Evolutionary conservation across 805 yeast genomes (phyloP).

Genomic region (Candida arabinofermentans): DNA sequence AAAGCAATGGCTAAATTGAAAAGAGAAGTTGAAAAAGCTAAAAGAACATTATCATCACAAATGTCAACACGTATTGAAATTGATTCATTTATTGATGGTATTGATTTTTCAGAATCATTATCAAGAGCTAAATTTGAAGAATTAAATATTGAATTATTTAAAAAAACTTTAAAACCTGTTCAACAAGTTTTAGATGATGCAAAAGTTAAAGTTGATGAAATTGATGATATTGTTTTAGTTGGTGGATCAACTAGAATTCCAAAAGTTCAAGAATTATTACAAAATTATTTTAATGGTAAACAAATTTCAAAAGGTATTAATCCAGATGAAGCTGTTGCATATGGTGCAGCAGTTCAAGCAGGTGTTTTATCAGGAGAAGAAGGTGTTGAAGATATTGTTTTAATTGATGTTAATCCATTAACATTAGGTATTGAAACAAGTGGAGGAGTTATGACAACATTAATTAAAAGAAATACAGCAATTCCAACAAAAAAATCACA

Average conservation of each 20-base stretch:
- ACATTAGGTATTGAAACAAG: slow-evolving; percentile 96
- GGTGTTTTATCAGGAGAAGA: slow-evolving; percentile 96
- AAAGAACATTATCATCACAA: slow-evolving; percentile 92
- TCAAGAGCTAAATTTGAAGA: slow-evolving; percentile 99
- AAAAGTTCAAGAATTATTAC: slow-evolving; percentile 91
- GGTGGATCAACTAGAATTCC: slow-evolving; percentile 99
- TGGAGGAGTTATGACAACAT: slow-evolving; percentile 96
- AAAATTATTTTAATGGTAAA: slow-evolving; percentile 88
- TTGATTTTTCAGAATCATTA: slow-evolving; percentile 91
- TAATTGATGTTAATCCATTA: slow-evolving; percentile 90
- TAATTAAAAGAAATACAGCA: slow-evolving; percentile 91
- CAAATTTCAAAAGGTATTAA: slow-evolving; percentile 96
- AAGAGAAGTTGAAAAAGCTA: slow-evolving; percentile 98
- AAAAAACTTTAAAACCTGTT: slow-evolving; percentile 92
- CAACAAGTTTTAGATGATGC: slow-evolving; percentile 94
- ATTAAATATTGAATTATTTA: slow-evolving; percentile 87
- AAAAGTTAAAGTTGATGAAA: slow-evolving; percentile 78
- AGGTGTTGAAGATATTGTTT: slow-evolving; percentile 84
- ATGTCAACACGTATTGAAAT: slow-evolving; percentile 95
- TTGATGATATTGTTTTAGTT: slow-evolving; percentile 92
- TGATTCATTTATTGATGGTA: slow-evolving; percentile 91
- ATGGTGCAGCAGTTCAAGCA: slow-evolving; percentile 99
- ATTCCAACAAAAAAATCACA: slow-evolving; percentile 95
- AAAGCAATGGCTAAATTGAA: slow-evolving; percentile 90
- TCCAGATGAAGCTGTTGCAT: slow-evolving; percentile 99